Percentiles rank a stretch among this genome's conserved stretches.
Evolutionary conservation across 2,329 filamentous ascomycete genomes (phyloP).

Genomic region (Alternaria brassicicola): DNA sequence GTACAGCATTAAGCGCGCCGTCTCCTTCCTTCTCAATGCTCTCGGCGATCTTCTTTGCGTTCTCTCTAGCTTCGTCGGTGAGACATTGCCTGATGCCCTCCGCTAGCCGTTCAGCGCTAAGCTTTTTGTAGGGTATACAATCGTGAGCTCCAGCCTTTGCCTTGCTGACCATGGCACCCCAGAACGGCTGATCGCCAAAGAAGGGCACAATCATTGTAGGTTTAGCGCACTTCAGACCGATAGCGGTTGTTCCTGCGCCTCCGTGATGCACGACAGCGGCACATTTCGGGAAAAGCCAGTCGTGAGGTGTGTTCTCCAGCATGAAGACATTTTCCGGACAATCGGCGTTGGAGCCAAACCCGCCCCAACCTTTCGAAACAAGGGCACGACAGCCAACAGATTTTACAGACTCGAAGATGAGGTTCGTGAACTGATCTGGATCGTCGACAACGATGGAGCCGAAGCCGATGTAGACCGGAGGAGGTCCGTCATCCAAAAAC

Average conservation of each 20-base stretch:
- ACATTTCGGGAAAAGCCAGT: conserved; percentile 75
- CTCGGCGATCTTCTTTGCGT: conserved; percentile 64
- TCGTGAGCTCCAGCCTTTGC: conserved; percentile 69
- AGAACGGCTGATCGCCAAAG: conserved; percentile 81
- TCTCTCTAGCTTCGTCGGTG: conserved; percentile 63
- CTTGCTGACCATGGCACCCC: conserved; percentile 71
- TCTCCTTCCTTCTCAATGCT: conserved; percentile 68
- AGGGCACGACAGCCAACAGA: conserved; percentile 71
- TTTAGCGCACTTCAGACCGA: conserved; percentile 71
- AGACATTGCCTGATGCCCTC: conserved; percentile 74
- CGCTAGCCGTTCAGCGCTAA: conserved; percentile 68
- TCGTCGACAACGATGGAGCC: conserved; percentile 78
- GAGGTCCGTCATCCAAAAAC: conserved; percentile 51
- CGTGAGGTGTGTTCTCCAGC: conserved; percentile 75
- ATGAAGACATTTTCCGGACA: conserved; percentile 67
- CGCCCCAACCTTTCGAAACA: conserved; percentile 78
- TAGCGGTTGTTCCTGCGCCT: conserved; percentile 78
- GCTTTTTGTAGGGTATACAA: conserved; percentile 68
- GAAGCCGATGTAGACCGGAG: conserved; percentile 76
- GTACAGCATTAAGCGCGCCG: conserved; percentile 72
- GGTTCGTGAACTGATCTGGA: conserved; percentile 68
- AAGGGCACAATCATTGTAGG: conserved; percentile 81
- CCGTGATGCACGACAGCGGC: conserved; percentile 74
- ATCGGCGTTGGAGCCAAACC: conserved; percentile 63
- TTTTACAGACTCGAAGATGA: conserved; percentile 73